A percentile compares a stretch with the other conserved stretches of the same genome.
These are phyloP conservation scores for Diaporthe amygdali DNA, from an alignment of 2,329 filamentous ascomycete species.

Conservation along the genomic window DNA sequence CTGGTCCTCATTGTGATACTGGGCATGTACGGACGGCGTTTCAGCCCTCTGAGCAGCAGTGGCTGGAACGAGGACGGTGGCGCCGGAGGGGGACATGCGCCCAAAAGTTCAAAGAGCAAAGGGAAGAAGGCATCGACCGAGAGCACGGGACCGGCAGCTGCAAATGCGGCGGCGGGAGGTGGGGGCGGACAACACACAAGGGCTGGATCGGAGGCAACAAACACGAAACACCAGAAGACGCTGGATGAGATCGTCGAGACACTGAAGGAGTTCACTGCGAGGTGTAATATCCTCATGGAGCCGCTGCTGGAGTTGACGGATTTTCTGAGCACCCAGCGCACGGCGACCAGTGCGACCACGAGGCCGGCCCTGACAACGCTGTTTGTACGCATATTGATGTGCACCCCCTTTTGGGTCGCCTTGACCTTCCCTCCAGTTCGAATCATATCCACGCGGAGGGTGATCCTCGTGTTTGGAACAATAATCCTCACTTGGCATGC, in stretches of 20 bases:
- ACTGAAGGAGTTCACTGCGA: conserved; percentile 84
- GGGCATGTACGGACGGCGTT: conserved; percentile 91
- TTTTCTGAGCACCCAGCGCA: conserved; percentile 89
- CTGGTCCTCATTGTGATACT: conserved; percentile 80
- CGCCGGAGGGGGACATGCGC: conserved; percentile 32
- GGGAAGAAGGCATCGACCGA: conserved; percentile 24
- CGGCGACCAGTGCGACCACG: conserved; percentile 89
- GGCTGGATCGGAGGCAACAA: conserved; percentile 62
- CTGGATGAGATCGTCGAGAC: conserved; percentile 97
- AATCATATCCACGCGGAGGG: conserved; percentile 84
- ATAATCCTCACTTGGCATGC: conserved; percentile 91
- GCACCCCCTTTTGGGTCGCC: conserved; percentile 86
- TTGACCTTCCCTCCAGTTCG: conserved; percentile 82
- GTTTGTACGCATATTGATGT: conserved; percentile 85
- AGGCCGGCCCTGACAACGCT: conserved; percentile 87
- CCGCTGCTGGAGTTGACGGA: conserved; percentile 89
- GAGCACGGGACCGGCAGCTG: conserved; percentile 35
- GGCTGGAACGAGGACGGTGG: conserved; percentile 64
- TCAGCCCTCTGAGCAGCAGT: conserved; percentile 88
- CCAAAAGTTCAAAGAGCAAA: conserved; percentile 31
- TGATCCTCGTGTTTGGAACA: conserved; percentile 86
- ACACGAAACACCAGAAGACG: conserved; percentile 86
- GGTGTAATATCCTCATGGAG: conserved; percentile 91
- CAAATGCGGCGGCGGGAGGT: conserved; percentile 22
- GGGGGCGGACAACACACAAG: conserved; percentile 40